Evolutionary conservation across 768 basidiomycete genomes (phyloP).

Genomic region (Hypsizygus marmoreus): DNA sequence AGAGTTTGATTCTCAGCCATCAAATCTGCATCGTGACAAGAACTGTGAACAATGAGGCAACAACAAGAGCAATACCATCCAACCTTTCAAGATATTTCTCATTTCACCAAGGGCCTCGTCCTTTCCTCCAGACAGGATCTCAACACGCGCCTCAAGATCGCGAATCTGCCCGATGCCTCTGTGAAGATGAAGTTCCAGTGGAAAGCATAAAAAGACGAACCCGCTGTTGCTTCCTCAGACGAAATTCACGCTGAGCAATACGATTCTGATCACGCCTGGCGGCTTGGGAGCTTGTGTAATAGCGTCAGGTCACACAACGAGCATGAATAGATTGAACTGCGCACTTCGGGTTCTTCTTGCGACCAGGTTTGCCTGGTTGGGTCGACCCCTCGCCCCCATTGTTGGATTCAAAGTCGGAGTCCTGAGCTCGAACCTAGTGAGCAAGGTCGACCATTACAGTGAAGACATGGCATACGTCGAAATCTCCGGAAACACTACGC

Average conservation of each 20-base stretch:
- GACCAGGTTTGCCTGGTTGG: conserved; percentile 64
- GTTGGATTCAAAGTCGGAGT: conserved; percentile 70
- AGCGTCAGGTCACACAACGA: conserved; percentile 7
- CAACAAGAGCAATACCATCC: conserved; percentile 15
- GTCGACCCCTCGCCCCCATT: conserved; percentile 37
- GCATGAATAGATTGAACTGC: conserved; percentile 23
- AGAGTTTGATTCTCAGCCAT: conserved; percentile 90
- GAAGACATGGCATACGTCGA: conserved; percentile 42
- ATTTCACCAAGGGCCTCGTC: conserved; percentile 87
- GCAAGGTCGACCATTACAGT: background rate
- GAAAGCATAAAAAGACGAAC: conserved; percentile 35
- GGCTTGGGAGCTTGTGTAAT: conserved; percentile 71
- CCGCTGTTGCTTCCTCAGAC: conserved; percentile 88
- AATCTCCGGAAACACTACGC: conserved; percentile 66
- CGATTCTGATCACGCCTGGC: conserved; percentile 88
- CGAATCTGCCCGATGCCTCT: conserved; percentile 64
- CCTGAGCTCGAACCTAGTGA: conserved; percentile 33
- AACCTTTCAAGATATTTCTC: conserved; percentile 79
- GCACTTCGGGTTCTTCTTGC: conserved; percentile 91
- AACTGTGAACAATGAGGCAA: background rate
- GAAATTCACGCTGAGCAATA: conserved; percentile 92
- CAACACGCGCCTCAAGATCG: conserved; percentile 93
- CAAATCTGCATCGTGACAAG: conserved; percentile 51
- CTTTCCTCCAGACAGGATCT: conserved; percentile 88
- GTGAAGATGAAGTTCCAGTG: background rate